Percentiles rank a stretch among this genome's conserved stretches.
Conservation (phyloP, 106 monocot genomes). For the Allium sativum region DNA sequence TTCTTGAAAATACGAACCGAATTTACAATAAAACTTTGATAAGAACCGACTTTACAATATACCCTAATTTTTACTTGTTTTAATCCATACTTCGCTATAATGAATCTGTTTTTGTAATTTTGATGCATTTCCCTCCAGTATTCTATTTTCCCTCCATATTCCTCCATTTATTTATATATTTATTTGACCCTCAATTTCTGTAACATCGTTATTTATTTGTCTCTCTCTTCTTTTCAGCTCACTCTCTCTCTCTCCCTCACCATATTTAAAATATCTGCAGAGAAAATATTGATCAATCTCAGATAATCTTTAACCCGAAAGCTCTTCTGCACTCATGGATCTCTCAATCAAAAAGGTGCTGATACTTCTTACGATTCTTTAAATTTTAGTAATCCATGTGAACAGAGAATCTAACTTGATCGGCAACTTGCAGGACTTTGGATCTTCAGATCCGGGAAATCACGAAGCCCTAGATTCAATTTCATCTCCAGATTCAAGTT, state of each 20-base stretch:
- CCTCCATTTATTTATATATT: background rate
- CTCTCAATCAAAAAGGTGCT: constrained; percentile 14
- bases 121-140: background rate
- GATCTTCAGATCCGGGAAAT: constrained; percentile 17
- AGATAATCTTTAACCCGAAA: background rate
- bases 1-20: no score
- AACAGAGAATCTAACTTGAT: no score
- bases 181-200: background rate
- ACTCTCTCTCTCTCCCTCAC: background rate
- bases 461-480: background rate
- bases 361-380: background rate
- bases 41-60: no score
- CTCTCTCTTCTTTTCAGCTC: background rate
- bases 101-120: background rate
- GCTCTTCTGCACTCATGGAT: constrained; percentile 2
- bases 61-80: no score
- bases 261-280: background rate
- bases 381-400: constrained; percentile 1
- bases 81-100: background rate
- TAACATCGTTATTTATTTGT: background rate
- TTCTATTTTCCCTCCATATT: constrained; percentile 12
- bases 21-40: no score
- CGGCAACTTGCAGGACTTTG: constrained; percentile 3
- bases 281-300: background rate
- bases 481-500: background rate